Evolutionary conservation across 768 basidiomycete genomes (phyloP).

Genomic region (Tylopilus sp.): DNA sequence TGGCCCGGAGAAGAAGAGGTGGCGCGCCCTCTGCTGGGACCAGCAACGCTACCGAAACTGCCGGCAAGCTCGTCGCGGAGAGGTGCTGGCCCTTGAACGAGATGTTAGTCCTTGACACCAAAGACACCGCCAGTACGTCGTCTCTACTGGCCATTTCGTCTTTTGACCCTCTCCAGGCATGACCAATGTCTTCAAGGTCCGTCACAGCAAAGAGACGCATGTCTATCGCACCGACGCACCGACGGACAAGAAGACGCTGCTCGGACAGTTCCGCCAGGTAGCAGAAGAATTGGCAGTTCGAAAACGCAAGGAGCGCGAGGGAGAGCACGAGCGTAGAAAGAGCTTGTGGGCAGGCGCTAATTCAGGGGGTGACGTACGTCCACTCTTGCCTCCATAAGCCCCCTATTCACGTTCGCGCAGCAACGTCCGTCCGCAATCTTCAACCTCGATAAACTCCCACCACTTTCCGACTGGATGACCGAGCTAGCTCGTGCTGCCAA

Average conservation of each 20-base stretch:
- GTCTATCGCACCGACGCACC: constrained; percentile 85
- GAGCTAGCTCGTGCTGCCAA: constrained; percentile 61
- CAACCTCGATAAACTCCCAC: constrained; percentile 43
- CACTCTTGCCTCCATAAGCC: background rate
- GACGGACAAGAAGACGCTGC: constrained; percentile 81
- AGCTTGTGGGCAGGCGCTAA: constrained; percentile 57
- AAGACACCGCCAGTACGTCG: constrained; percentile 84
- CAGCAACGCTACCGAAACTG: constrained; percentile 51
- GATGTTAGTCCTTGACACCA: constrained; percentile 93
- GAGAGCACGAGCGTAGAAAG: constrained; percentile 86
- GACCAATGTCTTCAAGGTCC: constrained; percentile 96
- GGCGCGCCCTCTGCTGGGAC: constrained; percentile 58
- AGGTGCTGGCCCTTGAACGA: constrained; percentile 91
- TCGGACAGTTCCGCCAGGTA: constrained; percentile 85
- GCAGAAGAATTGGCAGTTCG: constrained; percentile 89
- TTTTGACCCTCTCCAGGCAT: constrained; percentile 44
- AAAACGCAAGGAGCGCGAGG: constrained; percentile 90
- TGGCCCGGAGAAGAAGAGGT: constrained; percentile 73
- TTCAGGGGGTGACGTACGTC: constrained; percentile 41
- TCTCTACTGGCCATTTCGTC: background rate
- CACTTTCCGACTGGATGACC: constrained; percentile 74
- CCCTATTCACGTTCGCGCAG: background rate
- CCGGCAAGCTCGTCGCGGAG: constrained; percentile 85
- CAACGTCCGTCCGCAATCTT: constrained; percentile 36
- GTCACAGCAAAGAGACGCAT: constrained; percentile 89